Percentiles rank a stretch among this genome's conserved stretches.
These are phyloP conservation scores for Colletotrichum graminicola DNA, from an alignment of 2,329 filamentous ascomycete genomes.

Conservation along the genomic window DNA sequence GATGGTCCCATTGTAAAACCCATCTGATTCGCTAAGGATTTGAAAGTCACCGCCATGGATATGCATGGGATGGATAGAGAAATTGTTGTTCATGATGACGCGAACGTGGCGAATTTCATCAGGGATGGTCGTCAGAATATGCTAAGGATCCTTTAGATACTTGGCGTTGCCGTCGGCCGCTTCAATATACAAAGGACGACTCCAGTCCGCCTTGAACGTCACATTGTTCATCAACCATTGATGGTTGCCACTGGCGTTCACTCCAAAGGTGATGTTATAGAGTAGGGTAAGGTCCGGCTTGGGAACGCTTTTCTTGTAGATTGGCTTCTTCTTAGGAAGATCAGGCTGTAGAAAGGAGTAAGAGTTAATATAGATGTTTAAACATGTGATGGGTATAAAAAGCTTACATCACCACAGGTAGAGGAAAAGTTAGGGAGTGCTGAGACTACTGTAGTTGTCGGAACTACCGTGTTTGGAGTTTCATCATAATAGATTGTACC, in stretches of 20 bases:
- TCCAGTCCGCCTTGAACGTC: slow-evolving; percentile 36
- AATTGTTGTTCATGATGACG: slow-evolving; percentile 69
- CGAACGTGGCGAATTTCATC: slow-evolving; percentile 56
- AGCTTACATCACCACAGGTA: slow-evolving; percentile 30
- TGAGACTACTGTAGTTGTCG: background rate
- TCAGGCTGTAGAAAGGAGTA: slow-evolving; percentile 1
- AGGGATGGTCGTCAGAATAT: slow-evolving; percentile 29
- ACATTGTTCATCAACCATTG: slow-evolving; percentile 34
- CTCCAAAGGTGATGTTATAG: slow-evolving; percentile 16
- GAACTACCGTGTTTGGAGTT: background rate
- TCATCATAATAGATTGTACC: slow-evolving; percentile 27
- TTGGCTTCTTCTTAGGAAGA: slow-evolving; percentile 15
- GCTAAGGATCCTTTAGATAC: slow-evolving; percentile 30
- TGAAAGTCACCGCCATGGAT: slow-evolving; percentile 73
- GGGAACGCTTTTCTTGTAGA: slow-evolving; percentile 30
- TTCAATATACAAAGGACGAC: slow-evolving; percentile 28
- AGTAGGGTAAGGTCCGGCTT: slow-evolving; percentile 24
- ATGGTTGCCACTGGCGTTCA: slow-evolving; percentile 27
- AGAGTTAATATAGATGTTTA: background rate
- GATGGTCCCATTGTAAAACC: slow-evolving; percentile 43
- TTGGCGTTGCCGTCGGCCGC: slow-evolving; percentile 15
- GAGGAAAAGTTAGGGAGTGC: background rate
- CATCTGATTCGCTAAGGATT: slow-evolving; percentile 55
- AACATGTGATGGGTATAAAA: no score
- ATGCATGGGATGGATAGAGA: slow-evolving; percentile 73